These are phyloP conservation scores for Populus hybrid DNA, from an alignment of 441 rosid genomes.

Conservation along the genomic window DNA sequence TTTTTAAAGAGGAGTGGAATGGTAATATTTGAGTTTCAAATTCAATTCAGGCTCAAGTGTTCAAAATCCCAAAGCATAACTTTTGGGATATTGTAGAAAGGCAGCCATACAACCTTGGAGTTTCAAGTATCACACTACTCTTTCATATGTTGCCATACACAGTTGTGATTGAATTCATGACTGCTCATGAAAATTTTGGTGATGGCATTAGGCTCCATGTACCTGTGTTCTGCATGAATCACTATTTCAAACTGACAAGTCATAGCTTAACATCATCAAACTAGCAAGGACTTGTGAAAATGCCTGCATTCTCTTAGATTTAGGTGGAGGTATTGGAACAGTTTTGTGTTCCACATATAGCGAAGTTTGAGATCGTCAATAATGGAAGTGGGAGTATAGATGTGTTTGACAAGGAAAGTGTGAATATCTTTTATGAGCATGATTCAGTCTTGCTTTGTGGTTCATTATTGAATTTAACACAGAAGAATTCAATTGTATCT, in stretches of 20 bases:
- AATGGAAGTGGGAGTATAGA: not conserved
- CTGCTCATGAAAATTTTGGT: not conserved
- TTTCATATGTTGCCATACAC: not conserved
- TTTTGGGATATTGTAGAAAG: not conserved
- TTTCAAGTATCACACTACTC: not conserved
- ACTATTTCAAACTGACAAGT: not conserved
- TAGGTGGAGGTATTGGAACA: not conserved
- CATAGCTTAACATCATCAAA: not conserved
- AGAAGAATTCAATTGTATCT: not conserved
- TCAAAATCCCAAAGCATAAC: not conserved
- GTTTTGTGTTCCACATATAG: no score
- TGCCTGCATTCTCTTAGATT: not conserved
- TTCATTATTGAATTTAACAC: no score
- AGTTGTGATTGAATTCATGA: not conserved
- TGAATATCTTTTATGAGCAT: not conserved
- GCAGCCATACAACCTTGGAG: not conserved
- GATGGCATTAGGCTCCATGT: not conserved
- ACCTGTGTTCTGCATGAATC: not conserved
- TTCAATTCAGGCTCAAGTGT: not conserved
- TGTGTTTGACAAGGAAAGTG: not conserved
- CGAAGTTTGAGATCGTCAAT: not conserved
- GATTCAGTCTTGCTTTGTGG: not conserved
- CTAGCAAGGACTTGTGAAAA: not conserved
- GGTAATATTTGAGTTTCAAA: not conserved
- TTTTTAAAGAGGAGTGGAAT: not conserved